Evolutionary conservation across 1,284 basidiomycete genomes (phyloP), one percentile per base, ranked within the genome.

Genomic region (Takashimella tepidaria): DNA sequence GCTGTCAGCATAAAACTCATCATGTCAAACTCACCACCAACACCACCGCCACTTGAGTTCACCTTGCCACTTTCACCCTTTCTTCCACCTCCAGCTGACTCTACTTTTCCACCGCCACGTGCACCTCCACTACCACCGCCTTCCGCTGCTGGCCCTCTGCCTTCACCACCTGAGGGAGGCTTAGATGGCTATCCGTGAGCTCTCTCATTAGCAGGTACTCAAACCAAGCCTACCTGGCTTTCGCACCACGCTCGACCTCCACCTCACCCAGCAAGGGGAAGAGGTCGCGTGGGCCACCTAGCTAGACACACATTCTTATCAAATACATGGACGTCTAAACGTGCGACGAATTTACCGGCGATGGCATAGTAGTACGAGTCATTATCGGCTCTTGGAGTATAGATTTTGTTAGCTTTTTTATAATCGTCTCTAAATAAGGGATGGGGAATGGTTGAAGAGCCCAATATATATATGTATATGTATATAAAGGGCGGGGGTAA

Each of bases 291-390:
- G n/a, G n/a, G n/a, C n/a, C n/a, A n/a, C n/a, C n/a, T n/a, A n/a
- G 21, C n/a, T 2, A 27, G 46, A 66, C 69, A 51, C 31, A 70
- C 69, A 43, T 64, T 65, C 59, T 67, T 70, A 21, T 68, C 64
- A 23, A 60, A 62, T 2, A 67, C 61, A 40, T 64, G 59, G 5
- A 74, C 69, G 21, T 60, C 61, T 21, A 74, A 59, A 3, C 62
- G 58, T 12, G 67, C 68, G 12, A 74, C 64, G 37, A 66, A 63
- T 59, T 72, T 72, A 12, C 66, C 66, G 1, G 69, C 69, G 49
- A 69, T 71, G 11, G 69, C 72, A 53, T 74, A 72, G 51, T 67
- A 59, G 56, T 62, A 74, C 26, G 70, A 71, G 53, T 71, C 69
- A 50, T 68, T 70, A 43, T 74, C 72, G 21, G 63, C 56, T 22